These are phyloP conservation scores for Barnettozyma californica DNA, from an alignment of 805 yeast species.

Conservation along the genomic window DNA sequence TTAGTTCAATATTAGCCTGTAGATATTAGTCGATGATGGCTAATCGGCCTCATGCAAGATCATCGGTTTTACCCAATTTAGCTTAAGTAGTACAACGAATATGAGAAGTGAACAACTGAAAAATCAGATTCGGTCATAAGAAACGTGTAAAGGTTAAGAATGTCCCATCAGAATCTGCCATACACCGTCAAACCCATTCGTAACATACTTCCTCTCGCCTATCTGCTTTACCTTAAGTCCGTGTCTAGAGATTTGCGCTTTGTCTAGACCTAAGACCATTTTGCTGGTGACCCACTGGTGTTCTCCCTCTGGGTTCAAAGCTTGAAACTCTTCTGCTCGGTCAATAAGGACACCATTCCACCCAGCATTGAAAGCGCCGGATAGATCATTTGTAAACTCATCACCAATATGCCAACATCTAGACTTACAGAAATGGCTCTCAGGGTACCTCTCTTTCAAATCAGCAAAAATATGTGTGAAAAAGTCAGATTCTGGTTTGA, in stretches of 20 bases:
- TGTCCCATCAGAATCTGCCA: background rate
- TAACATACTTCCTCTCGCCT: background rate
- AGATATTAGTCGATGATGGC: background rate
- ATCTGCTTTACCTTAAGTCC: background rate
- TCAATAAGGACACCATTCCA: constrained; percentile 58
- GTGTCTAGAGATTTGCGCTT: background rate
- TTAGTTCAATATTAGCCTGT: background rate
- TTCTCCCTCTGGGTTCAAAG: constrained; percentile 6
- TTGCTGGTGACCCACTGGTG: constrained; percentile 11
- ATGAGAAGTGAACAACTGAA: background rate
- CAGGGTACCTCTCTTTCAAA: constrained; percentile 19
- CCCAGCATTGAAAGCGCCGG: constrained; percentile 49
- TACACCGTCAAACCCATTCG: constrained; percentile 2
- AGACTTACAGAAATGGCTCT: constrained; percentile 15
- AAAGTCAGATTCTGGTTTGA: constrained; percentile 48
- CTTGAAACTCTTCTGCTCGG: constrained; percentile 28
- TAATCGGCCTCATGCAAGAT: background rate
- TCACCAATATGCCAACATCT: constrained; percentile 67
- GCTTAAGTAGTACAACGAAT: background rate
- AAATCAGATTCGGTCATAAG: background rate
- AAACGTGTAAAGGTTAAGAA: background rate
- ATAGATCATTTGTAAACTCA: constrained; percentile 47
- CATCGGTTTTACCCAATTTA: background rate
- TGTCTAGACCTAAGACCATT: background rate
- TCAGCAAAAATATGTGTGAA: constrained; percentile 36